Conservation (phyloP, 2,329 filamentous ascomycete genomes). For the Helotiales sp. region DNA sequence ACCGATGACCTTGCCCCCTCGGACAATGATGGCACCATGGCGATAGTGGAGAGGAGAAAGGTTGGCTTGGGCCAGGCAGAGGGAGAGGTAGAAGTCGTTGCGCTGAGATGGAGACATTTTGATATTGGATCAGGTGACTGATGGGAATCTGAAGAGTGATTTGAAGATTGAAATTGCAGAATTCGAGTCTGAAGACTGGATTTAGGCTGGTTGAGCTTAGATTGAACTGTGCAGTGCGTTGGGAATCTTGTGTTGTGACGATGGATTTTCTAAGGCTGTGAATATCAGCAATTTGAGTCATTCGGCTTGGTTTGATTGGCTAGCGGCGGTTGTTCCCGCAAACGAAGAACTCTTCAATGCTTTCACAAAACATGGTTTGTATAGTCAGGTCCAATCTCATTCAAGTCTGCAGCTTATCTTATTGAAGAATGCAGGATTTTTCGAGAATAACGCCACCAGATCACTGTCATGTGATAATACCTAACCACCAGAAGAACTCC, state of each 20-base stretch:
- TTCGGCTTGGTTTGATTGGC: neutral
- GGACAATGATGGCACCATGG: constrained; percentile 51
- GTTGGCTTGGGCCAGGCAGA: constrained; percentile 52
- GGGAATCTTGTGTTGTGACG: neutral
- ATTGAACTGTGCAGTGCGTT: neutral
- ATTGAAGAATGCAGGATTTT: constrained; percentile 1
- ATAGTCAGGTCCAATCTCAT: neutral
- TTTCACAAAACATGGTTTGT: neutral
- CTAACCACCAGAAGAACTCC: neutral
- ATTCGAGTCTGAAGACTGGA: neutral
- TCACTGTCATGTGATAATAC: neutral
- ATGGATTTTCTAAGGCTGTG: neutral
- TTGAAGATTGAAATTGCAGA: neutral
- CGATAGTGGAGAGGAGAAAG: constrained; percentile 50
- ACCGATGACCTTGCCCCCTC: constrained; percentile 53
- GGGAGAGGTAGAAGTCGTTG: constrained; percentile 48
- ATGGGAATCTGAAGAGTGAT: neutral
- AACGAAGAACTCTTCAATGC: neutral
- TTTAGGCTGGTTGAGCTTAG: neutral
- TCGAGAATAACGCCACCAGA: neutral
- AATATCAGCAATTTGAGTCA: neutral
- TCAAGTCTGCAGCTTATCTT: neutral
- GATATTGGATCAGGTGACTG: neutral
- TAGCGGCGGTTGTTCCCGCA: neutral
- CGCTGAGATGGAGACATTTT: constrained; percentile 30